Conservation (phyloP, 805 yeast species). For the Lachancea nothofagi region DNA sequence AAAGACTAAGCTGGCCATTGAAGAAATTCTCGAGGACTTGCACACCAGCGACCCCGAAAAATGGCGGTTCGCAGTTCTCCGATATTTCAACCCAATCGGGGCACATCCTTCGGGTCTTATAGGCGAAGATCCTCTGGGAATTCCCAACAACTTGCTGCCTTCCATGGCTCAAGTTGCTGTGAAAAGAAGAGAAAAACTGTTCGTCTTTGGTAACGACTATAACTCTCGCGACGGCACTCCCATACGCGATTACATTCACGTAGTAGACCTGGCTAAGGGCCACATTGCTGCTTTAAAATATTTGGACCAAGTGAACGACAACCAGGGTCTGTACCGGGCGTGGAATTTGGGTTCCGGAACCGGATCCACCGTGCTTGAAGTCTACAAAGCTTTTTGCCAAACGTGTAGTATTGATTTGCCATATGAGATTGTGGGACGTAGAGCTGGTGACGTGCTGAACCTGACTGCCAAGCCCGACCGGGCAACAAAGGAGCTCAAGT, state of each 20-base stretch:
- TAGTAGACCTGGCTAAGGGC: constrained; percentile 72
- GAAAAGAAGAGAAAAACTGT: constrained; percentile 59
- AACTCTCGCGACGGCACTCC: constrained; percentile 74
- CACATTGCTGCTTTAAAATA: constrained; percentile 66
- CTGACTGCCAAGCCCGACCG: constrained; percentile 67
- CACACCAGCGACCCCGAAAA: constrained; percentile 36
- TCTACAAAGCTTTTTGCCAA: constrained; percentile 55
- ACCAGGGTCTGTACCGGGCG: constrained; percentile 54
- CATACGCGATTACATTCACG: constrained; percentile 76
- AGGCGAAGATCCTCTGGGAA: constrained; percentile 77
- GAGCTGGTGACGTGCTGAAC: constrained; percentile 72
- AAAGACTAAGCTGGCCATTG: constrained; percentile 60
- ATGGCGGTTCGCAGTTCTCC: constrained; percentile 56
- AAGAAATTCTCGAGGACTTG: constrained; percentile 53
- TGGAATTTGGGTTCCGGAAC: constrained; percentile 83
- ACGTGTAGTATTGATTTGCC: constrained; percentile 63
- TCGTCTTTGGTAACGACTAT: constrained; percentile 70
- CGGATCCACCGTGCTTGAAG: constrained; percentile 75
- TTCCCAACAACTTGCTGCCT: constrained; percentile 73
- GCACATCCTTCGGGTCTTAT: constrained; percentile 77
- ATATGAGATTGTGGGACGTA: constrained; percentile 56
- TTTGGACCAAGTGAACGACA: constrained; percentile 33
- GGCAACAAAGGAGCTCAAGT: constrained; percentile 59
- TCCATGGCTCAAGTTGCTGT: constrained; percentile 73
- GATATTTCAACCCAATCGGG: constrained; percentile 82